phyloP scores from a whole-genome alignment of 2,329 filamentous ascomycete genomes.

The Nothomitra cinnamomea region DNA sequence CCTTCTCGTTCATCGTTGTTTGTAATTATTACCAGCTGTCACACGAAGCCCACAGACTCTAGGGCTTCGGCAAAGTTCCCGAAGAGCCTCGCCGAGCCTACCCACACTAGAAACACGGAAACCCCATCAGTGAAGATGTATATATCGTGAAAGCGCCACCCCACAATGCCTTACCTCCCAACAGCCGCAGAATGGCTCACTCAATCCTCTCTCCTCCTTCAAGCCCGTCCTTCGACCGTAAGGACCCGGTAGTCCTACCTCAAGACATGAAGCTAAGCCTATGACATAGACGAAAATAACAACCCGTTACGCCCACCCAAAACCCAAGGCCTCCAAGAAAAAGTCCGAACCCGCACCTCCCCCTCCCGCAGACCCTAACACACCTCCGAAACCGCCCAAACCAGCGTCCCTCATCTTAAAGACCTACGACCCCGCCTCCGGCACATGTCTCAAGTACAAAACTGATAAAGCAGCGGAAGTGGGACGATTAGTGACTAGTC shows the following conservation, averaged over 20 bases:
- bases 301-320: constrained; percentile 56
- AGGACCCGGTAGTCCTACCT: background rate
- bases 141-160: background rate
- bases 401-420: constrained; percentile 65
- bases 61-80: background rate
- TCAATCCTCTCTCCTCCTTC: constrained; percentile 68
- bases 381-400: constrained; percentile 9
- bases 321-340: constrained; percentile 15
- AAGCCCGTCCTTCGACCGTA: constrained; percentile 75
- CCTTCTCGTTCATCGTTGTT: background rate
- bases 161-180: constrained; percentile 58
- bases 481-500: constrained; percentile 55
- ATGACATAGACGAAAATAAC: constrained; percentile 61
- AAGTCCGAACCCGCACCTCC: constrained; percentile 17
- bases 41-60: no score
- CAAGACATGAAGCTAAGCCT: constrained; percentile 1
- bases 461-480: constrained; percentile 88
- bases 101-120: constrained; percentile 1
- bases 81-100: constrained; percentile 3
- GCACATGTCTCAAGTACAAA: constrained; percentile 74
- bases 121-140: background rate
- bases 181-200: constrained; percentile 84
- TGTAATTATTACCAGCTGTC: no score
- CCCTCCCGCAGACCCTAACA: constrained; percentile 16
- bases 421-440: constrained; percentile 70